Conservation (phyloP, 495 filamentous ascomycete species). For the Filosporella fistucella region DNA sequence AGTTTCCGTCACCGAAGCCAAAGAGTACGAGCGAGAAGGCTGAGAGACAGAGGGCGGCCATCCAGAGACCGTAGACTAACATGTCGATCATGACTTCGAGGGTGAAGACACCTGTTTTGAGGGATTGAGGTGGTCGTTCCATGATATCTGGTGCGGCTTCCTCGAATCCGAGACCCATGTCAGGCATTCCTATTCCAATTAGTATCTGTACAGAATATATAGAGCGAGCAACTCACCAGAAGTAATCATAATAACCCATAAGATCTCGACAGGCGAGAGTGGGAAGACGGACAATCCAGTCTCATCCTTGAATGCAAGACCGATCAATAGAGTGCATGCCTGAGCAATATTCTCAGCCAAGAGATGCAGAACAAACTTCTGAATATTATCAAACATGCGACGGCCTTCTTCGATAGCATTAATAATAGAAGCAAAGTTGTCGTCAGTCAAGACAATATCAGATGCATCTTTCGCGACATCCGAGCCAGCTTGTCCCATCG, state of each 20-base stretch:
- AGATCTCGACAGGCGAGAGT: slow-evolving; percentile 65
- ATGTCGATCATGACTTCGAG: slow-evolving; percentile 64
- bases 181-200: too few relatives aligned
- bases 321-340: slow-evolving; percentile 62
- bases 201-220: too few relatives aligned
- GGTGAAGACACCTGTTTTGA: slow-evolving; percentile 67
- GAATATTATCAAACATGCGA: slow-evolving; percentile 72
- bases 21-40: slow-evolving; percentile 64
- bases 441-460: slow-evolving; percentile 73
- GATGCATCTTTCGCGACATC: slow-evolving; percentile 76
- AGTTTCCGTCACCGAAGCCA: slow-evolving; percentile 60
- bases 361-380: slow-evolving; percentile 73
- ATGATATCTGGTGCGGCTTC: slow-evolving; percentile 62
- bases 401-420: slow-evolving; percentile 70
- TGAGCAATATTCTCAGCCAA: slow-evolving; percentile 71
- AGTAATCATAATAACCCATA: slow-evolving; percentile 78
- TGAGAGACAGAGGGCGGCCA: slow-evolving; percentile 62
- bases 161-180: slow-evolving; percentile 57
- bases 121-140: slow-evolving; percentile 56
- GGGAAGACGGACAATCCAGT: slow-evolving; percentile 64
- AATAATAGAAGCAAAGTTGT: slow-evolving; percentile 74
- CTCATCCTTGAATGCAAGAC: slow-evolving; percentile 65
- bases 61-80: slow-evolving; percentile 54
- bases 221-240: too few relatives aligned
- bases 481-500: slow-evolving; percentile 69